Evolutionary conservation across 805 yeast genomes (phyloP), one percentile per base, ranked within the genome.

Genomic region (Kazachstania martiniae): DNA sequence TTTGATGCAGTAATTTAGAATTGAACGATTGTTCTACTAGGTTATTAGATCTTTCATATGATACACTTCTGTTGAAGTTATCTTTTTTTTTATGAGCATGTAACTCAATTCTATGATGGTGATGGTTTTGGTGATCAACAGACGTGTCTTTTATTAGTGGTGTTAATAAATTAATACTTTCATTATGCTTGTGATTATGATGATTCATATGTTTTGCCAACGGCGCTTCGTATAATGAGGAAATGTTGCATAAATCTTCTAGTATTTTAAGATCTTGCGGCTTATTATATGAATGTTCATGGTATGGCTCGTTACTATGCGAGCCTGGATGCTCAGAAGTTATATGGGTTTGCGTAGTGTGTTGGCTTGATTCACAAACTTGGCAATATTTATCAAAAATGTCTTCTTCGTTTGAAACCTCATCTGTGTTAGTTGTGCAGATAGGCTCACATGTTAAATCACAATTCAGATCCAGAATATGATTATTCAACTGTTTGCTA

Each of bases 21-120:
- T 25, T 4, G n/a, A n/a, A n/a, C n/a, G n/a, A n/a, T n/a, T n/a
- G n/a, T n/a, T n/a, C n/a, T 4, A 8, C 5, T 12, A 23, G 12
- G 21, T 12, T 12, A 15, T 14, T 13, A 18, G 15, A 10, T 25
- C 25, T 7, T 27, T 29, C 7, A 10, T 26, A 13, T 13, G 5
- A 8, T 22, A 12, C 9, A 16, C 18, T 18, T 4, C 8, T 10
- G 27, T 12, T 13, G 18, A n/a, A 12, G 18, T 4, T 10, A 17
- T 18, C n/a, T 7, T 36, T 22, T 7, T 27, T 24, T 25, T 26
- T 26, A 26, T 58, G 66, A 14, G 51, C 49, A 37, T 61, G 64
- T 2, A 61, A 37, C 35, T 60, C 61, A 13, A 56, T 44, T 19
- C 53, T 54, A 36, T 59, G 65, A 45, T 61, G 65, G 33, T 58